Conservation (phyloP, 441 rosid genomes). For the Arabidopsis lyrata region DNA sequence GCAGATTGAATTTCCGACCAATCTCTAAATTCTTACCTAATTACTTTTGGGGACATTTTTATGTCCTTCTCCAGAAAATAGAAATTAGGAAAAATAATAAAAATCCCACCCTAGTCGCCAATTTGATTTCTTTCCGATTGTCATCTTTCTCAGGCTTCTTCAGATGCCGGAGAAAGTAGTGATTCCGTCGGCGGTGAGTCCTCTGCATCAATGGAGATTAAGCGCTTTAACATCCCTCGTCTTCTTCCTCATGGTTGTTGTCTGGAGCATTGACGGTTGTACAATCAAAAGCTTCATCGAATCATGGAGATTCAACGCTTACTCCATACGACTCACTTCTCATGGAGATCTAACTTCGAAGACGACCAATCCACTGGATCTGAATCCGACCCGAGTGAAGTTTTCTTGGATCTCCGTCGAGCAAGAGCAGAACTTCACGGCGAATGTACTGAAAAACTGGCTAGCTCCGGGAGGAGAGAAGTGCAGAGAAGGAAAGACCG, state of each 20-base stretch:
- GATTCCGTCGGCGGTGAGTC: constrained; percentile 38
- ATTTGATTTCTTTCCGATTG: constrained; percentile 14
- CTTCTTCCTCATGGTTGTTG: constrained; percentile 63
- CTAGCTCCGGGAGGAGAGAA: constrained; percentile 66
- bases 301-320: constrained; percentile 64
- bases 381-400: constrained; percentile 7
- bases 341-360: constrained; percentile 9
- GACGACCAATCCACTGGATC: constrained; percentile 1
- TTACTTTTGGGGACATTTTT: constrained; percentile 8
- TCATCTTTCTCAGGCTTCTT: constrained; percentile 15
- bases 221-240: constrained; percentile 66
- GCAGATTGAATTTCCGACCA: constrained; percentile 2
- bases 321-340: constrained; percentile 31
- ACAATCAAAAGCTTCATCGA: constrained; percentile 57
- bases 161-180: constrained; percentile 76
- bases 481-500: constrained; percentile 68
- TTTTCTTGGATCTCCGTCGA: constrained; percentile 62
- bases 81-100: background rate
- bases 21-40: constrained; percentile 13
- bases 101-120: constrained; percentile 30
- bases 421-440: constrained; percentile 58
- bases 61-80: constrained; percentile 27
- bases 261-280: constrained; percentile 81
- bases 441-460: constrained; percentile 65
- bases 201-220: constrained; percentile 73